These are phyloP conservation scores for Aspergillus sp. DNA, from an alignment of 2,329 filamentous ascomycete species.

Conservation along the genomic window DNA sequence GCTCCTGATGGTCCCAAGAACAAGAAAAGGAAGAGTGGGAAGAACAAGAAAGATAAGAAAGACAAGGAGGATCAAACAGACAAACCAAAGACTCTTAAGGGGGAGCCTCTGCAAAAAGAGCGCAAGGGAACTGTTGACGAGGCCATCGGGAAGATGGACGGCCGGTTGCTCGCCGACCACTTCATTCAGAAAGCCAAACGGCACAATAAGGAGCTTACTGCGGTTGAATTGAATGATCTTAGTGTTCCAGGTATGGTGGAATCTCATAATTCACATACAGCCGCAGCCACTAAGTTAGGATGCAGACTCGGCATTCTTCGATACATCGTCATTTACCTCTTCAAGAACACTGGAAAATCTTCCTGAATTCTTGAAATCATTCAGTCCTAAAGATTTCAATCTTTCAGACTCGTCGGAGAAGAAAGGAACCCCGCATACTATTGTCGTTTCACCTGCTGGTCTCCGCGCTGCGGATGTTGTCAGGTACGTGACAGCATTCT, in stretches of 20 bases:
- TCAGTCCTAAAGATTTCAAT: conserved; percentile 54
- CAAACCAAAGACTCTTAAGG: conserved; percentile 24
- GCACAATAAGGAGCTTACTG: conserved; percentile 77
- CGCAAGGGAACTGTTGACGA: conserved; percentile 75
- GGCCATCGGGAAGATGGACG: conserved; percentile 79
- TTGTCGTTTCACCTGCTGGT: conserved; percentile 83
- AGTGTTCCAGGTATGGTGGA: conserved; percentile 67
- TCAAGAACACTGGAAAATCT: conserved; percentile 70
- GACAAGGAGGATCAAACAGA: conserved; percentile 21
- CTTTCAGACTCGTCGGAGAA: conserved; percentile 66
- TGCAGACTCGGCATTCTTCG: conserved; percentile 70
- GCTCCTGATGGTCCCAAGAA: conserved; percentile 30
- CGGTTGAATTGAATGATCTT: conserved; percentile 80
- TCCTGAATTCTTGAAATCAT: conserved; percentile 72
- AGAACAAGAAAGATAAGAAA: conserved; percentile 27
- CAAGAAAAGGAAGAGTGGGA: conserved; percentile 29
- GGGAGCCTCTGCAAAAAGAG: conserved; percentile 45
- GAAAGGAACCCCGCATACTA: conserved; percentile 76
- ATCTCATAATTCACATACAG: neutral
- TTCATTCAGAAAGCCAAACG: conserved; percentile 74
- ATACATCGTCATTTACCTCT: conserved; percentile 74
- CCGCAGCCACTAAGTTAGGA: conserved; percentile 9
- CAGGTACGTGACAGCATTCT: conserved; percentile 50
- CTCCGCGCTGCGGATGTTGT: conserved; percentile 83
- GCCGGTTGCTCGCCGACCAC: conserved; percentile 78